Conservation (phyloP, 805 yeast species). For the Zygosaccharomyces kombuchaensis region DNA sequence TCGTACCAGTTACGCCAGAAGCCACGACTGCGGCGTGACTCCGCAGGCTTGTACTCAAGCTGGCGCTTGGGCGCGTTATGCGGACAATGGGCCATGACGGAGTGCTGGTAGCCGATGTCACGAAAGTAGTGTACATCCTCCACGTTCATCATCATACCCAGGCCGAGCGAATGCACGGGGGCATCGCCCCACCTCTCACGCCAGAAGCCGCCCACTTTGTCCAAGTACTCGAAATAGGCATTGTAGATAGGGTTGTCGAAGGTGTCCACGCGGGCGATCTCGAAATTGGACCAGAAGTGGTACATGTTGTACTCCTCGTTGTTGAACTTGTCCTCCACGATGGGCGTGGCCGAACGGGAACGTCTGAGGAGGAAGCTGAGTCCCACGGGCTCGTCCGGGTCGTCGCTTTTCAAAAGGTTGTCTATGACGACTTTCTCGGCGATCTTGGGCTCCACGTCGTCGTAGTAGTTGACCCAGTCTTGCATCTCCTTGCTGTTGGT, state of each 20-base stretch:
- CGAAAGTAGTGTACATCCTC: constrained; percentile 83
- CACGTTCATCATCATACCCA: constrained; percentile 65
- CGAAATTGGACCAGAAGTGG: constrained; percentile 93
- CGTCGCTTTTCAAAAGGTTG: constrained; percentile 20
- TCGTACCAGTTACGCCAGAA: constrained; percentile 33
- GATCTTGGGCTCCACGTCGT: constrained; percentile 26
- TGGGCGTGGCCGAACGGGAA: constrained; percentile 32
- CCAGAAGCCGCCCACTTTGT: constrained; percentile 75
- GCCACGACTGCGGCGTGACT: constrained; percentile 22
- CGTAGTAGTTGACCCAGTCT: constrained; percentile 26
- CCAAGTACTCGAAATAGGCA: constrained; percentile 64
- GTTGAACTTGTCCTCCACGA: constrained; percentile 53
- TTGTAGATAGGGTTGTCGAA: constrained; percentile 64
- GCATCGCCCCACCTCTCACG: constrained; percentile 98
- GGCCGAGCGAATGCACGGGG: constrained; percentile 85
- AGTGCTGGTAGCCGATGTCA: constrained; percentile 86
- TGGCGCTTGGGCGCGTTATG: constrained; percentile 45
- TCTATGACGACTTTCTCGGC: constrained; percentile 34
- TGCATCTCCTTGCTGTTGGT: constrained; percentile 34
- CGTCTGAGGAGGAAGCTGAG: constrained; percentile 39
- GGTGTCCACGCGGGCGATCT: constrained; percentile 77
- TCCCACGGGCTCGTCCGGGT: constrained; percentile 25
- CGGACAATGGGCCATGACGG: constrained; percentile 82
- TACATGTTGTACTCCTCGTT: constrained; percentile 70
- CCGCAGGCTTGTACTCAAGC: constrained; percentile 38